Base-by-base conservation (phyloP, 2,329 filamentous ascomycete species). In the Stachybotrys elegans region DNA sequence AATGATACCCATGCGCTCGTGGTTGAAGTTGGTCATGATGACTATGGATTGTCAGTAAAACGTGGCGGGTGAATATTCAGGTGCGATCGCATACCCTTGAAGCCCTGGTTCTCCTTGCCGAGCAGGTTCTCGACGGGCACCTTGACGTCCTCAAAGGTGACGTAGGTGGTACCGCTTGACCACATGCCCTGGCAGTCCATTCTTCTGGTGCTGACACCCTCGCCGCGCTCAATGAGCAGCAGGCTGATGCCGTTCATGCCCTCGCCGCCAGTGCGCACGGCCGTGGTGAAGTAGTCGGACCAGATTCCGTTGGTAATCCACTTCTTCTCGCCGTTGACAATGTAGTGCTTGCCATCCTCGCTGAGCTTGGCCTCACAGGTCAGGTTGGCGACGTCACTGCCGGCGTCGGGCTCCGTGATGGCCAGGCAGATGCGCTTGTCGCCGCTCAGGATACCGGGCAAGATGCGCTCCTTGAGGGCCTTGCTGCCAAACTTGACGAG, bases 1-100 rank as follows among this genome's bases (percentile, higher is more conserved):
- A 71, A 97, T 91, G 69, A 98, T 97, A 50, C 93, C 93, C 57
- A 98, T 91, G 51, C 93, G 88, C 73, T 98, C 93, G 76, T 97
- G 93, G 79, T 97, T 97, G 77, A 96, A 96, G 78, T 96, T 96
- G 65, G 89, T 96, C 92, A 97, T 97, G 76, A 98, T 92, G 62
- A 95, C 90, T 79, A 48, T 6, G 19, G 4, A 6, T 6, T 20
- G 50, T 61, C 43, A 58, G 52, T 22, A 25, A 19, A n/a, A n/a
- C n/a, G n/a, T n/a, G n/a, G n/a, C 11, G 8, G 16, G 22, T 29
- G 9, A 29, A 29, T 29, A n/a, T 8, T 29, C n/a, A 29, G n/a
- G 25, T 29, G 25, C 9, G 25, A 9, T 29, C 25, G 41, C 52
- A 47, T 67, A 82, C 79, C 79, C 71, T 91, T 88, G 81, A 98